Evolutionary conservation across 805 yeast species (phyloP).

Genomic region (Candida montana): DNA sequence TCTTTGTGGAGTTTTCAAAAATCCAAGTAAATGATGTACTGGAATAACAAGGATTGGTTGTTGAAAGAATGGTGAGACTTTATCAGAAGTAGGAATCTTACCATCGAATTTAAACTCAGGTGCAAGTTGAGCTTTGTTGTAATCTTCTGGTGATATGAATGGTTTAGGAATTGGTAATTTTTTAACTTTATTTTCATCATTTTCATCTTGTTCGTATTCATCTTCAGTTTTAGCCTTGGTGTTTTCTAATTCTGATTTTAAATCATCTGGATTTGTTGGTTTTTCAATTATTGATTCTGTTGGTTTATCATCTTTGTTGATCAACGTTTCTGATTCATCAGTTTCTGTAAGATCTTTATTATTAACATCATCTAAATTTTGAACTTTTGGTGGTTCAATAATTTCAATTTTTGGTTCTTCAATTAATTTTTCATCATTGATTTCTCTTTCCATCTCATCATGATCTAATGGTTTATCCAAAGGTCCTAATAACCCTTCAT

Average conservation of each 20-base stretch:
- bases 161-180: conserved; percentile 53
- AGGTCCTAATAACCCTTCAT: conserved; percentile 94
- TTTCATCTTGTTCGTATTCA: conserved; percentile 21
- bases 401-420: neutral
- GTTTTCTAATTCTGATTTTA: conserved; percentile 4
- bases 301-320: conserved; percentile 8
- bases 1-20: conserved; percentile 68
- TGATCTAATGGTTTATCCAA: conserved; percentile 45
- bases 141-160: conserved; percentile 56
- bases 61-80: conserved; percentile 56
- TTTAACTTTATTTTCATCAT: conserved; percentile 23
- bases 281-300: conserved; percentile 6
- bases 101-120: conserved; percentile 28
- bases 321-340: no score
- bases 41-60: conserved; percentile 78
- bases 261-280: neutral
- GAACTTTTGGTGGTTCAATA: conserved; percentile 7
- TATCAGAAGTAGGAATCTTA: conserved; percentile 23
- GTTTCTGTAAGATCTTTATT: no score
- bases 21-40: conserved; percentile 75
- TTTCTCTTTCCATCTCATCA: conserved; percentile 12
- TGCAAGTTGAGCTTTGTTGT: conserved; percentile 49
- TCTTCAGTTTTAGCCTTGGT: conserved; percentile 18
- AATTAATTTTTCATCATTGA: no score
- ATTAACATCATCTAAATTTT: conserved; percentile 6